Base-by-base conservation (phyloP, 768 basidiomycete species). In the Trametes elegans region DNA sequence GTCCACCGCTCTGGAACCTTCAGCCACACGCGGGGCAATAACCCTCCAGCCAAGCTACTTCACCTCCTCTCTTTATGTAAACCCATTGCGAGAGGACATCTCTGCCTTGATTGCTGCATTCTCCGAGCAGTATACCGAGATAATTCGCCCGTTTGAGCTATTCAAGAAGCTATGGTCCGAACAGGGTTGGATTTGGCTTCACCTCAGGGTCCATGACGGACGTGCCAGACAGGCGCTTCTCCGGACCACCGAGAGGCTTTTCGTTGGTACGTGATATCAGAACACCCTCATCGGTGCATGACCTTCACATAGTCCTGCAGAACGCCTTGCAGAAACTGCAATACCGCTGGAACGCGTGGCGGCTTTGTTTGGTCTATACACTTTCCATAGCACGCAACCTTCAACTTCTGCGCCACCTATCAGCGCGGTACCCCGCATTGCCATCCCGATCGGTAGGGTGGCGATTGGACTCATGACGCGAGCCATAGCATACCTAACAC, bases 11-110 rank as follows among this genome's bases (percentile, higher is more conserved):
- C 80, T 85, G 26, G 76, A 82, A 16, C 82, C 85, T 18, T 81
- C 85, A 19, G 74, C 77, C 13, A 62, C 70, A 44, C 80, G 85
- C 13, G 87, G 89, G 10, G 80, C 84, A 21, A 68, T 85, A 58
- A 71, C 79, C 34, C 70, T 92, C 9, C 90, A 91, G 63, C 88
- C 88, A 1, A 73, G 76, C 18, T 92, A 87, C 68, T 93, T 90
- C 66, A 87, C 88, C 0, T 91, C 89, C 3, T 88, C 87, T 0
- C 64, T 86, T 21, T 93, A 85, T 68, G 81, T 90, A 8, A 70
- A 79, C 18, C 72, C 82, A 13, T 74, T 88, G 19, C 79, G 86
- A 2, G 77, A 81, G 26, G 90, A 93, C 68, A 75, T 92, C 26
- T 68, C 74, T 3, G 64, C 62, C 3, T 77, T 93, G 21, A 68